phyloP scores from a whole-genome alignment of 108 stramenopile genomes.

The Discostella pseudostelligera region DNA sequence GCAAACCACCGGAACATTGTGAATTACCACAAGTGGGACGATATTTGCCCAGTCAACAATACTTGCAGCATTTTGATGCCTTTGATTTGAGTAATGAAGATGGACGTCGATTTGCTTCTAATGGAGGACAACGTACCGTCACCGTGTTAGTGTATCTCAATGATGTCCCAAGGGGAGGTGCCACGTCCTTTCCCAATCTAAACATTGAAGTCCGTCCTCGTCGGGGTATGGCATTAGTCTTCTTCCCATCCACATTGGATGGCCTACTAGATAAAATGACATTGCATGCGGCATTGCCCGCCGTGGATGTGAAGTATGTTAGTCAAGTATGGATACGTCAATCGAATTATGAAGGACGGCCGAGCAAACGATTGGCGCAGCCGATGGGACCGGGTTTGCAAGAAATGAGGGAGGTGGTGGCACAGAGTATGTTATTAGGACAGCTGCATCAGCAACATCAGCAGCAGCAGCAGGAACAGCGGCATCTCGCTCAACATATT shows the following conservation, averaged over 20 bases:
- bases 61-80: slow-evolving; percentile 88
- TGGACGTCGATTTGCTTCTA: slow-evolving; percentile 77
- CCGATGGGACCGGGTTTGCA: slow-evolving; percentile 68
- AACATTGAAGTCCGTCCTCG: slow-evolving; percentile 77
- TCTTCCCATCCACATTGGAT: slow-evolving; percentile 94
- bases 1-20: slow-evolving; percentile 80
- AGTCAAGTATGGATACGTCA: slow-evolving; percentile 98
- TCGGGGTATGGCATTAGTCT: slow-evolving; percentile 88
- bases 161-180: slow-evolving; percentile 83
- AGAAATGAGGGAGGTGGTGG: slow-evolving; percentile 34
- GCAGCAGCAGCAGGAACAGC: slow-evolving; percentile 16
- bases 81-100: slow-evolving; percentile 85
- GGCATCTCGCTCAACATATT: slow-evolving; percentile 13
- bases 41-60: slow-evolving; percentile 82
- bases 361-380: slow-evolving; percentile 64
- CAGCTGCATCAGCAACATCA: slow-evolving; percentile 19
- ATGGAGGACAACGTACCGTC: slow-evolving; percentile 91
- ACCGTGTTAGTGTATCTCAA: slow-evolving; percentile 97
- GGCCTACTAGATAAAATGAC: slow-evolving; percentile 87
- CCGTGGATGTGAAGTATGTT: slow-evolving; percentile 92
- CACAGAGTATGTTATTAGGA: slow-evolving; percentile 14
- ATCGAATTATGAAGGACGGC: slow-evolving; percentile 70
- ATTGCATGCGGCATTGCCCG: slow-evolving; percentile 88
- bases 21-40: slow-evolving; percentile 92
- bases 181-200: slow-evolving; percentile 87